These are phyloP conservation scores for Pichia norvegensis DNA, from an alignment of 1,139 yeast species.

Conservation along the genomic window DNA sequence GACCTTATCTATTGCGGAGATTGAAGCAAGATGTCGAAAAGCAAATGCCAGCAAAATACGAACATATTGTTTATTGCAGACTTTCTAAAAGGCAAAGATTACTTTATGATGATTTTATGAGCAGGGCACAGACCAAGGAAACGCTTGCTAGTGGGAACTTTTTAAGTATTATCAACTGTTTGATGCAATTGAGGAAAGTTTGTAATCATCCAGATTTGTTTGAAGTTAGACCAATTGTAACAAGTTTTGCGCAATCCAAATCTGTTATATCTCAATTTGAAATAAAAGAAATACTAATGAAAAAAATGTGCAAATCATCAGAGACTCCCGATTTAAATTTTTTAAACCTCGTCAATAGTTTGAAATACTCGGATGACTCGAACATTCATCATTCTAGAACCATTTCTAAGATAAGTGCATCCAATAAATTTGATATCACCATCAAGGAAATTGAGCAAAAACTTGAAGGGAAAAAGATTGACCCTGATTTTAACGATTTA, in stretches of 20 bases:
- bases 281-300: constrained; percentile 37
- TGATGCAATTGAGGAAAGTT: constrained; percentile 96
- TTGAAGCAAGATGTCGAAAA: constrained; percentile 95
- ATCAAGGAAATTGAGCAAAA: constrained; percentile 32
- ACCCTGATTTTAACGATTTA: constrained; percentile 41
- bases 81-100: constrained; percentile 87
- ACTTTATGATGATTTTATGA: constrained; percentile 94
- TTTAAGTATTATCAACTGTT: constrained; percentile 87
- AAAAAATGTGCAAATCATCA: constrained; percentile 31
- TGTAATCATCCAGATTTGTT: constrained; percentile 97
- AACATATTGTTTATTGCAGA: constrained; percentile 88
- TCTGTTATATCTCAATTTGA: constrained; percentile 52
- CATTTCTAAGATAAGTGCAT: constrained; percentile 40
- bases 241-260: constrained; percentile 70
- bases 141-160: constrained; percentile 93
- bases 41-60: constrained; percentile 98
- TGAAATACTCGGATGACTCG: constrained; percentile 43
- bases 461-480: constrained; percentile 30
- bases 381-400: constrained; percentile 46
- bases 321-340: constrained; percentile 37
- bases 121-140: constrained; percentile 90
- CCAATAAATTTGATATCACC: constrained; percentile 38
- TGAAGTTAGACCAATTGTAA: constrained; percentile 90
- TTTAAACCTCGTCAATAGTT: constrained; percentile 40
- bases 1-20: constrained; percentile 88